These are phyloP conservation scores for Neonectria ditissima DNA, from an alignment of 2,329 filamentous ascomycete genomes.

Conservation along the genomic window DNA sequence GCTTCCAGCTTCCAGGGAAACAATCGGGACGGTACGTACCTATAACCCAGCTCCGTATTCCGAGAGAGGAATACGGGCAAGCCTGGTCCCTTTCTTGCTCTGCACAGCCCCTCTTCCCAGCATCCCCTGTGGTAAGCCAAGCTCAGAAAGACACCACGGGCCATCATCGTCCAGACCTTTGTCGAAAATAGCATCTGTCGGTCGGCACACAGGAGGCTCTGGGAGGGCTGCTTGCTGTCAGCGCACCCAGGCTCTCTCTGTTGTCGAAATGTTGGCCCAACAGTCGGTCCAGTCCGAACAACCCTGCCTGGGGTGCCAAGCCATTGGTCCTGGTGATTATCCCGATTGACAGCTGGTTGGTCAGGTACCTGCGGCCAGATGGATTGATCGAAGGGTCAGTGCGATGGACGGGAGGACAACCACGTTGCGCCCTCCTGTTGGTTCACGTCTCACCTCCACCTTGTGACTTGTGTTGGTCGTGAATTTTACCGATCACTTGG, in stretches of 20 bases:
- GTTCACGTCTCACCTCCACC: slow-evolving; percentile 10
- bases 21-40: background rate
- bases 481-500: background rate
- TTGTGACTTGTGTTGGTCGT: background rate
- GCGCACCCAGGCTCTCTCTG: background rate
- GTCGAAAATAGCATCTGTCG: slow-evolving; percentile 6
- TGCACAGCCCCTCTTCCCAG: slow-evolving; percentile 21
- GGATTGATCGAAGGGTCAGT: slow-evolving; percentile 23
- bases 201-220: background rate
- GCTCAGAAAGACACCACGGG: background rate
- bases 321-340: slow-evolving; percentile 17
- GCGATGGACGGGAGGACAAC: slow-evolving; percentile 9
- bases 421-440: slow-evolving; percentile 34
- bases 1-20: background rate
- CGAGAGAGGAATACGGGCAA: background rate
- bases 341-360: slow-evolving; percentile 16
- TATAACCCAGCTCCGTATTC: too few species aligned
- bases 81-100: background rate
- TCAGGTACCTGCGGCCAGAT: slow-evolving; percentile 17
- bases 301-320: slow-evolving; percentile 8
- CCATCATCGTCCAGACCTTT: slow-evolving; percentile 2
- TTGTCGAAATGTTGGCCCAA: slow-evolving; percentile 10
- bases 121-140: background rate
- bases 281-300: slow-evolving; percentile 10
- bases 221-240: background rate